Percentiles rank a stretch among this genome's conserved stretches.
These are phyloP conservation scores for Lunasporangiospora selenospora DNA, from an alignment of 192 early-diverging fungal species.

Conservation along the genomic window DNA sequence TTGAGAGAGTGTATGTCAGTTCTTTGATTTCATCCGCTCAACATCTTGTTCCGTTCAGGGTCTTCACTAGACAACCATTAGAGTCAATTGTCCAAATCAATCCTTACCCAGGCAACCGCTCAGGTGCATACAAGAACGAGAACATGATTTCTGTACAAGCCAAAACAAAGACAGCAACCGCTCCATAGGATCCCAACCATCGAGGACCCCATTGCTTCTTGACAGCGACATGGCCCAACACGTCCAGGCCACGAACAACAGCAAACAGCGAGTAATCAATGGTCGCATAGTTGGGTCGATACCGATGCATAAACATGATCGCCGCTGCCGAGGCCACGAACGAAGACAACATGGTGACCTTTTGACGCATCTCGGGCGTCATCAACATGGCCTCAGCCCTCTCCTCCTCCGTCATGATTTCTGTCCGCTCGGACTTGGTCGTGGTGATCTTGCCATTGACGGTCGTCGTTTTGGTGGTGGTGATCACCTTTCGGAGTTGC, in stretches of 20 bases:
- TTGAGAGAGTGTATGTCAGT: too few relatives aligned
- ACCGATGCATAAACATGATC: conserved; percentile 48
- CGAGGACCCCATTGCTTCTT: conserved; percentile 51
- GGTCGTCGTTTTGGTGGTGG: conserved; percentile 6
- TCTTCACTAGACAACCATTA: too few relatives aligned
- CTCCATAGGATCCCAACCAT: conserved; percentile 52
- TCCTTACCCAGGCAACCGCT: conserved; percentile 57
- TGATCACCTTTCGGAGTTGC: conserved; percentile 9
- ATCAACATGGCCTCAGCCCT: conserved; percentile 18
- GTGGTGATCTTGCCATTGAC: background rate
- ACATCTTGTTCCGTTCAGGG: too few relatives aligned
- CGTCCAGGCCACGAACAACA: conserved; percentile 57
- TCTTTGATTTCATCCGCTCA: too few relatives aligned
- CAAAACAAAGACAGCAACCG: conserved; percentile 56
- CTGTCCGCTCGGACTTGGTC: background rate
- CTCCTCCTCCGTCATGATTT: background rate
- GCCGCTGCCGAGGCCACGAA: conserved; percentile 49
- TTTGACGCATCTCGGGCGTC: conserved; percentile 19
- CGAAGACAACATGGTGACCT: conserved; percentile 36
- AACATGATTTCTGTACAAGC: conserved; percentile 68
- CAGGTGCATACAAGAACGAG: conserved; percentile 63
- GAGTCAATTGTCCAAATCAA: too few relatives aligned
- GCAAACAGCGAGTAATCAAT: conserved; percentile 66
- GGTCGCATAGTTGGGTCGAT: conserved; percentile 46
- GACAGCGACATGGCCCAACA: conserved; percentile 54